Evolutionary conservation across 2,329 filamentous ascomycete species (phyloP), one percentile per base, ranked within the genome.

Genomic region (Chaetomium olivaceum): DNA sequence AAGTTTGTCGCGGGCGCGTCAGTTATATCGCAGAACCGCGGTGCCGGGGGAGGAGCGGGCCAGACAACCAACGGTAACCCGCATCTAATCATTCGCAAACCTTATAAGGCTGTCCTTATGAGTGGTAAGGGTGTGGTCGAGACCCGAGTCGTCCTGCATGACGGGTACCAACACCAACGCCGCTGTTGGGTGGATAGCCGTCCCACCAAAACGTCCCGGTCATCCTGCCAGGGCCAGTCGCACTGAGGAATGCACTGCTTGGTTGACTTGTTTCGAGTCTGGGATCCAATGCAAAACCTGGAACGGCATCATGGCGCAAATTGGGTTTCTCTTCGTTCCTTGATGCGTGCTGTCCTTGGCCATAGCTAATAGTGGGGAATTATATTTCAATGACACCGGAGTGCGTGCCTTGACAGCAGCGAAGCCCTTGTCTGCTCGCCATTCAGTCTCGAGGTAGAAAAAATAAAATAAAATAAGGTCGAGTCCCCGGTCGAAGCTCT

Each of bases 1-100:
- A 19, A 39, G 60, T 57, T 63, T 69, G 66, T 68, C 62, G 66
- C 65, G 67, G 58, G 60, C 63, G 61, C 64, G 58, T 68, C 65
- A 64, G 60, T 65, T 67, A 66, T 66, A 62, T 58, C 36, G 31
- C 31, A 9, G 23, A 63, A 36, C 39, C 52, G 43, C 23, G 54
- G 54, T 51, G 61, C 61, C 60, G 16, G 27, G 19, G 33, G 39
- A 36, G 46, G 23, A 31, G 14, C 25, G 62, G 33, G 58, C 29
- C 39, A 9, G 12, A 55, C 43, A 31, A 29, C 60, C 29, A 68
- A 62, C 48, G 31, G 60, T 61, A 67, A 55, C 62, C 52, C 43
- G 52, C 61, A 21, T 61, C 60, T 67, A 63, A 66, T 67, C 63
- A 62, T 65, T 68, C 63, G 66, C 57, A 64, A 65, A 56, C 65